Conservation (phyloP, 192 early-diverging fungal species). For the Linnemannia schmuckeri region DNA sequence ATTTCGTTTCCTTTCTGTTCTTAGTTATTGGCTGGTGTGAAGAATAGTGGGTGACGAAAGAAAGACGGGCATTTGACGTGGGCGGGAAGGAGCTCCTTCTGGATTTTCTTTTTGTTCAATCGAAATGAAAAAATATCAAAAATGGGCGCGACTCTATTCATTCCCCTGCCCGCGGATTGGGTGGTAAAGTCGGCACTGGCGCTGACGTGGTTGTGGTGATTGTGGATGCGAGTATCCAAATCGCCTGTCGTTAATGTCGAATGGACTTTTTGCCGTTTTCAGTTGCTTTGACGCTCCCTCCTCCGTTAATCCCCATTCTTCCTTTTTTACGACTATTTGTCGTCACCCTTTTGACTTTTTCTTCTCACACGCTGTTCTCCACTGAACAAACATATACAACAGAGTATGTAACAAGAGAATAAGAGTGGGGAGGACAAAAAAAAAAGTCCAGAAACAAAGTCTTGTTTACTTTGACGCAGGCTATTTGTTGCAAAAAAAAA, state of each 20-base stretch:
- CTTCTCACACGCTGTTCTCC: not conserved
- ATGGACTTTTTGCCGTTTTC: not conserved
- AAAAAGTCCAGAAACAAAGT: constrained; percentile 6
- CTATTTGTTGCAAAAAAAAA: not conserved
- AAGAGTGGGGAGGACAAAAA: not conserved
- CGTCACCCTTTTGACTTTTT: not conserved
- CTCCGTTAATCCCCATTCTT: not conserved
- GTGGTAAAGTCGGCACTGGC: not conserved
- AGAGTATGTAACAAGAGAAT: not conserved
- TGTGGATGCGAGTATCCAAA: not conserved
- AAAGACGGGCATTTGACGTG: not conserved
- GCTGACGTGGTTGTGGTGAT: not conserved
- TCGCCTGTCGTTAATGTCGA: not conserved
- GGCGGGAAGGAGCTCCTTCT: not conserved
- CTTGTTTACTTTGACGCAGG: not conserved
- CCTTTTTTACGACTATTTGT: not conserved
- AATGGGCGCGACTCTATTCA: not conserved
- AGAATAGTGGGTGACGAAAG: not conserved
- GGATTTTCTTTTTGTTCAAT: constrained; percentile 22
- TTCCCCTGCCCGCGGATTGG: not conserved
- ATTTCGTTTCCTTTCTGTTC: not conserved
- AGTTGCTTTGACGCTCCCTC: not conserved
- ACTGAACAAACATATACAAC: not conserved
- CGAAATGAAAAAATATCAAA: not conserved
- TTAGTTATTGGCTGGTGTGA: not conserved